Evolutionary conservation across 768 basidiomycete species (phyloP), one percentile per base, ranked within the genome.

Genomic region (Lactarius hengduanensis): DNA sequence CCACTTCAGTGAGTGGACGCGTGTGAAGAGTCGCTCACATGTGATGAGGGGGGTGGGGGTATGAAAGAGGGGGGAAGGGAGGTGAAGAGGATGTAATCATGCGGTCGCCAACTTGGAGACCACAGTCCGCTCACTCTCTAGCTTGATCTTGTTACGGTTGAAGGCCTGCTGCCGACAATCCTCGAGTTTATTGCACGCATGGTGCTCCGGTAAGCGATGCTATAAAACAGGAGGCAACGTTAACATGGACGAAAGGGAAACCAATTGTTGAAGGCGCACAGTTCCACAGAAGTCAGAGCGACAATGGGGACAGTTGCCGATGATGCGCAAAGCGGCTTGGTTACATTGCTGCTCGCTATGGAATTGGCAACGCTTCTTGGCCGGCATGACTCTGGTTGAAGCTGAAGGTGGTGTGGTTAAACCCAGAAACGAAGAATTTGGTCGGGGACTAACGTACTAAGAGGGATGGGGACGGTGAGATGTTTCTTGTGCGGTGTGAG

Each of bases 161-260:
- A 94, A 95, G 22, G 93, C 93, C 77, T 92, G 89, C 76, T 92
- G 89, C 69, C 89, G 81, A 79, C 93, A 95, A 76, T 88, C 88
- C 74, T 91, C 88, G 68, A 96, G 79, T 68, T 93, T 89, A 70
- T 85, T 83, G 79, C 93, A 96, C 63, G 83, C 83, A 76, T 96
- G 93, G 71, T 92, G 91, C 75, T 95, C 94, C 8, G 94, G 92
- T 69, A 96, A 82, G 67, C 93, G 90, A 74, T 95, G 94, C 90
- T 94, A 64, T 63, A 36, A 71, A 65, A 64, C 53, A 69, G 64
- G 53, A 69, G 64, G 53, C 30, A 63, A 70, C 63, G 50, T 72
- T 53, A 72, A 63, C 61, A 55, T 34, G 55, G 66, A 66, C 61
- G 43, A 55, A 26, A 45, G 15, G 7, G 62, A 62, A 16, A 62